Conservation (phyloP, 1,284 basidiomycete genomes). For the Flammula alnicola region DNA sequence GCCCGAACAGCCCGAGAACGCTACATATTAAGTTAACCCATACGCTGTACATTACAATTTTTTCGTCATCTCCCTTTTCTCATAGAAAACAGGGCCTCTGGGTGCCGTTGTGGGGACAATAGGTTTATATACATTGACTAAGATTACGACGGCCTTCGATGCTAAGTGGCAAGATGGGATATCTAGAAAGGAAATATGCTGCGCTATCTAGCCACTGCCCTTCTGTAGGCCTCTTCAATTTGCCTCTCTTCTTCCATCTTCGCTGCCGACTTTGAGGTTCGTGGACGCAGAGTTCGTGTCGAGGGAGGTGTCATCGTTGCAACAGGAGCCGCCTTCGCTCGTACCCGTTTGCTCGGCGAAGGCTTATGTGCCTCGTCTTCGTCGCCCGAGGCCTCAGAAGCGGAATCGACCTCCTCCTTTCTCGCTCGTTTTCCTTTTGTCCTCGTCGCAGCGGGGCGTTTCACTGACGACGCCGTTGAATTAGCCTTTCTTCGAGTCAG, state of each 20-base stretch:
- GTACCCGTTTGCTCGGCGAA: conserved; percentile 4
- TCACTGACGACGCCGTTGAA: not conserved
- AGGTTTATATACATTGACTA: no score
- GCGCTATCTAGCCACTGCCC: conserved; percentile 30
- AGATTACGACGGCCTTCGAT: no score
- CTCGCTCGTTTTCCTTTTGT: conserved; percentile 15
- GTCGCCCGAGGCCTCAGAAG: not conserved
- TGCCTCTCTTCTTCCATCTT: conserved; percentile 51
- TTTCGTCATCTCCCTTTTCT: no score
- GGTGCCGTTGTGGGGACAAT: no score
- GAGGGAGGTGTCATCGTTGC: conserved; percentile 28
- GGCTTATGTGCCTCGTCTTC: not conserved
- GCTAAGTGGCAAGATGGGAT: no score
- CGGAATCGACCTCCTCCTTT: not conserved
- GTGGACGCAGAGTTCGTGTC: conserved; percentile 42
- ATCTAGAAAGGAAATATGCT: conserved; percentile 25
- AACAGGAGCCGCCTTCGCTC: conserved; percentile 5
- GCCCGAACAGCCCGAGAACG: no score
- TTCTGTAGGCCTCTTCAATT: conserved; percentile 52
- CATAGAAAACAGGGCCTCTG: no score
- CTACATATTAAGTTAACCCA: no score
- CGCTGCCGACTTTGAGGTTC: conserved; percentile 48
- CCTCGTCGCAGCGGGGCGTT: not conserved
- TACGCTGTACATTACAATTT: no score
- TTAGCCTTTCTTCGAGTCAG: conserved; percentile 1